Evolutionary conservation across 2,329 filamentous ascomycete species (phyloP).

Genomic region (Periglandula ipomoeae): DNA sequence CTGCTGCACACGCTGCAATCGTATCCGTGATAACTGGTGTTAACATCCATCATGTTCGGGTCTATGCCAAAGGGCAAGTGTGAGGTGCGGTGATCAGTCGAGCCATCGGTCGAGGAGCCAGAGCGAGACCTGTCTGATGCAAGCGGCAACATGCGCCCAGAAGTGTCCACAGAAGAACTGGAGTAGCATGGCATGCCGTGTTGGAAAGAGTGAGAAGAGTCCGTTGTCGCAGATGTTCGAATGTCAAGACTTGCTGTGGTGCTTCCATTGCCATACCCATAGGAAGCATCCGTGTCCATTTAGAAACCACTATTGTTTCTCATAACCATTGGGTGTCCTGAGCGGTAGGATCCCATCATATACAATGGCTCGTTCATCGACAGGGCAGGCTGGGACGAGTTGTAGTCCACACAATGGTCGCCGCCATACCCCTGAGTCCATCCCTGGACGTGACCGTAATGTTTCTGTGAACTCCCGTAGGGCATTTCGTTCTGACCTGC

Average conservation of each 20-base stretch:
- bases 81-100: background rate
- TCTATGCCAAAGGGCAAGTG: background rate
- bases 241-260: conserved; percentile 10
- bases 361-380: conserved; percentile 16
- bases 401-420: conserved; percentile 17
- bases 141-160: background rate
- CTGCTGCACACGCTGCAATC: background rate
- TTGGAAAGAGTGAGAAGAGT: conserved; percentile 15
- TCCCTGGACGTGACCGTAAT: conserved; percentile 15
- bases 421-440: conserved; percentile 19
- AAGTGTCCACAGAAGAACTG: conserved; percentile 4
- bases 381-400: conserved; percentile 14
- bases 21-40: conserved; percentile 3
- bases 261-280: conserved; percentile 15
- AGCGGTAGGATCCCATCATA: conserved; percentile 17
- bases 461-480: conserved; percentile 17
- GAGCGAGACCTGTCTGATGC: background rate
- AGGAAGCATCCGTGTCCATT: conserved; percentile 18
- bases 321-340: conserved; percentile 9
- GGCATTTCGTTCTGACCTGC: conserved; percentile 7
- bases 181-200: conserved; percentile 9
- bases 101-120: background rate
- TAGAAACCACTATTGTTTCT: conserved; percentile 16
- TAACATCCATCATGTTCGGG: background rate
- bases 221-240: conserved; percentile 10